Conservation (phyloP, 495 filamentous ascomycete species). For the Evansstolkia leycettana region DNA sequence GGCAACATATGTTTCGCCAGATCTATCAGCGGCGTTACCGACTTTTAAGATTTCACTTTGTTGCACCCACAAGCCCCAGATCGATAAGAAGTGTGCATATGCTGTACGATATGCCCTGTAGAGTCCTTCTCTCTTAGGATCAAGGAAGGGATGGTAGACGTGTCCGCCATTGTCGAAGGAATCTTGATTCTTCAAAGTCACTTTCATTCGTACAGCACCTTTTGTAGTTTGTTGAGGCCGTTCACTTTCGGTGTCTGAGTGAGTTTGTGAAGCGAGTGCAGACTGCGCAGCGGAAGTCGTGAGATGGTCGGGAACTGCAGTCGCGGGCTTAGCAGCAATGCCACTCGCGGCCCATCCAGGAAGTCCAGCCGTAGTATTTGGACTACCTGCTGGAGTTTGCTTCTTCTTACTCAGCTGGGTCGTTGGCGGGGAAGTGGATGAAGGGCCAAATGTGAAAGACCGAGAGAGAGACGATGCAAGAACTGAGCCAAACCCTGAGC, state of each 20-base stretch:
- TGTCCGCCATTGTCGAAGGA: slow-evolving; percentile 70
- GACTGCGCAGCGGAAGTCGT: slow-evolving; percentile 10
- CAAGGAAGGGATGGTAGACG: slow-evolving; percentile 54
- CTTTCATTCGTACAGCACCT: slow-evolving; percentile 34
- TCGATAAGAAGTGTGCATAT: slow-evolving; percentile 71
- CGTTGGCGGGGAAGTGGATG: slow-evolving; percentile 54
- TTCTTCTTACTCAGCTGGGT: slow-evolving; percentile 41
- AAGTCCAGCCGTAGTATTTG: slow-evolving; percentile 45
- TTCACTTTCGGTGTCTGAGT: slow-evolving; percentile 38
- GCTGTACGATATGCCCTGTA: slow-evolving; percentile 62
- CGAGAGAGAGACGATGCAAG: slow-evolving; percentile 62
- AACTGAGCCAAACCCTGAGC: slow-evolving; percentile 40
- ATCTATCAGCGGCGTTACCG: slow-evolving; percentile 13
- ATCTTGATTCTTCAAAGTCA: slow-evolving; percentile 61
- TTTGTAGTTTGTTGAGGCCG: slow-evolving; percentile 13
- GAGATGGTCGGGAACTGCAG: slow-evolving; percentile 19
- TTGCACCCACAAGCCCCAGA: slow-evolving; percentile 68
- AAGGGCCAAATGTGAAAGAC: slow-evolving; percentile 51
- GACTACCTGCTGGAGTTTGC: slow-evolving; percentile 53
- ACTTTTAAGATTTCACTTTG: slow-evolving; percentile 79
- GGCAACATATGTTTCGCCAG: slow-evolving; percentile 7
- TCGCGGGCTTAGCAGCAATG: slow-evolving; percentile 34
- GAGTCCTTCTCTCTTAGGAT: slow-evolving; percentile 43
- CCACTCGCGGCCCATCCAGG: slow-evolving; percentile 54
- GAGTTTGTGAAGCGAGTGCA: slow-evolving; percentile 18